Evolutionary conservation across 176 grass and related monocot genomes (phyloP), one percentile per base, ranked within the genome.

Genomic region (Tuctoria greenei): DNA sequence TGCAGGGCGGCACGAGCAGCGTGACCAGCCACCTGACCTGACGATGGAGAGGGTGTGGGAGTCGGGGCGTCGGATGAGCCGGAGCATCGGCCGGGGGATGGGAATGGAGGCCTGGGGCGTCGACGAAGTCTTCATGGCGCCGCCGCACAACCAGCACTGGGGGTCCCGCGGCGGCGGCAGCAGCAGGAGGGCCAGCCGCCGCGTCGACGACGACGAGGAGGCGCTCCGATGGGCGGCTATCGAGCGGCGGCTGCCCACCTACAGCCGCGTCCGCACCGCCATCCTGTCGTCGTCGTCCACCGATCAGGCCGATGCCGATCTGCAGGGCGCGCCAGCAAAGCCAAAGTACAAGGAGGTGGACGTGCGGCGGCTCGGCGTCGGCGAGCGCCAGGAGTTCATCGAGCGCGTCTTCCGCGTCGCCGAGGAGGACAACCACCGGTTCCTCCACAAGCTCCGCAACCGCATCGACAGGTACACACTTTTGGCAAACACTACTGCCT

Each of bases 331-430:
- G n/a, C n/a, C 31, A 31, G 3, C 31, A 31, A 31, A 3, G n/a
- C n/a, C n/a, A 71, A 76, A 16, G 82, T 90, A 85, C 88, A 88
- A 37, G 85, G 89, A 95, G 87, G 95, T 99, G 49, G 95, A 99
- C 83, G 95, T 99, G 46, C 70, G 92, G 2, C 90, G 82, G 73
- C 87, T 99, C 4, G 95, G 66, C 45, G 41, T 69, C 42, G 85
- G 69, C 60, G 92, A 99, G 41, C 81, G 95, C 0, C 91, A 95
- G 84, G 95, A 92, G 77, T 99, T 99, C 89, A 95, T 99, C 84
- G 84, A 90, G 46, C 85, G 95, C 63, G 87, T 99, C 67, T 99
- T 99, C 78, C 79, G 85, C 58, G 92, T 99, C 68, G 95, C 95
- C 46, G 95, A 99, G 61, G 95, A 99, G 43, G 95, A 95, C 73